These are phyloP conservation scores for Nicotiana rustica DNA, from an alignment of 305 asterid species.

Conservation along the genomic window DNA sequence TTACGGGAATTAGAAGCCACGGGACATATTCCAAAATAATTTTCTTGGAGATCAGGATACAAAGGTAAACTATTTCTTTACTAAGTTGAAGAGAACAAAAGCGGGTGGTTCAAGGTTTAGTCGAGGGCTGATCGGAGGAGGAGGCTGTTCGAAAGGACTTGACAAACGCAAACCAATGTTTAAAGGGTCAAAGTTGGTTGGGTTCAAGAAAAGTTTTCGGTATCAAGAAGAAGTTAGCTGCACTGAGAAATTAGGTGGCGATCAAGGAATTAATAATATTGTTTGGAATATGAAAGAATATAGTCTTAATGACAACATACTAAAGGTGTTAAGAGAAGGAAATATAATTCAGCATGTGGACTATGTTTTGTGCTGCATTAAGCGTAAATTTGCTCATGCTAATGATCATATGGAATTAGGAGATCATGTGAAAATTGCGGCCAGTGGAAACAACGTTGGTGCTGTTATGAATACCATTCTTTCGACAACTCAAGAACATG, in stretches of 20 bases:
- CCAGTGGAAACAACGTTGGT: too few species aligned
- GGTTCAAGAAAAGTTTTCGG: background rate
- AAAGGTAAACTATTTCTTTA: background rate
- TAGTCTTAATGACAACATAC: background rate
- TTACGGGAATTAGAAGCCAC: background rate
- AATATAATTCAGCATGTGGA: background rate
- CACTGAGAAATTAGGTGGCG: too few species aligned
- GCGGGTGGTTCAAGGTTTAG: background rate
- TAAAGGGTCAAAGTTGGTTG: background rate
- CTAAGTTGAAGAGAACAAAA: background rate
- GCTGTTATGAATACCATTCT: too few species aligned
- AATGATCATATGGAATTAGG: background rate
- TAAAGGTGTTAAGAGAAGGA: background rate
- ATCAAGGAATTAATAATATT: too few species aligned
- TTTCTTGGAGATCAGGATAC: background rate
- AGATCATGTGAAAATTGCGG: too few species aligned
- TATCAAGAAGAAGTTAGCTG: background rate
- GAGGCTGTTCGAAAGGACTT: background rate
- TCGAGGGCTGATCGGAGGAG: background rate
- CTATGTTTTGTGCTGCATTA: background rate
- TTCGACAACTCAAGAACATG: too few species aligned
- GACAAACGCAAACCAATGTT: background rate
- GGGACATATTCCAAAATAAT: background rate
- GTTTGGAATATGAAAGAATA: slow-evolving; percentile 6
- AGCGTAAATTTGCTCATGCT: background rate